Base-by-base conservation (phyloP, 306 rosid genomes). In the Corylus americana region DNA sequence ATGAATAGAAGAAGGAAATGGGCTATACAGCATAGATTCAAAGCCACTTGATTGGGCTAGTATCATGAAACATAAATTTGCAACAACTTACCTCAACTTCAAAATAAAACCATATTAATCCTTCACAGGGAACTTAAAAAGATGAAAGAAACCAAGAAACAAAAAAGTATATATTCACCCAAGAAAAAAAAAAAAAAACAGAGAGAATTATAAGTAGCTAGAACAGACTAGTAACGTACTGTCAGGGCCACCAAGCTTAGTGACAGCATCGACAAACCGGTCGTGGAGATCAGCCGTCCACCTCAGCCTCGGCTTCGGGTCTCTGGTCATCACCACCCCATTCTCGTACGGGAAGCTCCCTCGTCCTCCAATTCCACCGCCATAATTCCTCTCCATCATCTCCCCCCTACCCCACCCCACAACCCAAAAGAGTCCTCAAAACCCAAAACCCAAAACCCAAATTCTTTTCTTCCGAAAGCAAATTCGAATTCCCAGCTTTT, bases 201-300 rank as follows among this genome's bases (percentile, higher is more conserved):
- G 35, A 31, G 35, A 31, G 35, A 31, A 31, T 31, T 31, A 31
- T 31, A 31, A 29, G 35, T 31, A 31, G 35, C 35, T 1, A 31
- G 35, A 31, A 31, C 7, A 59, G 44, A 6, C 35, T n/a, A 17
- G 55, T 22, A 17, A 82, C 97, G 39, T 86, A 93, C 99, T 93
- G 4, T 91, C 92, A 8, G 99, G 97, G 83, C 98, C 99, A 81
- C 99, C 99, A 74, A 95, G 99, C 81, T 95, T 95, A 53, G 97
- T 89, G 81, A 95, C 99, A 8, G 98, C 97, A 22, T 93, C 97
- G 2, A 93, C 93, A 64, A 95, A 95, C 11, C 96, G 94, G 66
- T 91, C 93, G 54, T 95, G 98, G 62, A 95, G 98, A 88, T 93
- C 98, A 74, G 94, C 76, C 51, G 99, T 95, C 99, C 99, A 95